Conservation (phyloP, 2,329 filamentous ascomycete species). For the Ophiostoma sp. region DNA sequence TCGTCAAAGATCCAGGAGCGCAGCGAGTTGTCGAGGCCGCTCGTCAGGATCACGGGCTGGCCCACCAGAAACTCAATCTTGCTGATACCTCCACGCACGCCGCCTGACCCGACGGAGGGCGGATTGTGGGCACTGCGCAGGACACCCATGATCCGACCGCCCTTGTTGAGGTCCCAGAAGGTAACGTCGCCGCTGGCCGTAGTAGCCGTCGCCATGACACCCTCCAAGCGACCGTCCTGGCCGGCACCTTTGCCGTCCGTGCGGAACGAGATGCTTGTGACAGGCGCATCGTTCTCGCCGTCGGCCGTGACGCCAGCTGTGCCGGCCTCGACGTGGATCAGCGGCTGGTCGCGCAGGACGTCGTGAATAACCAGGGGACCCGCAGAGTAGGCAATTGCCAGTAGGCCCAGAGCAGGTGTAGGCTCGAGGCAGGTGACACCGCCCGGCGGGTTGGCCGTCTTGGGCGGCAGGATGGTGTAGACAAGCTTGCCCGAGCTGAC, state of each 20-base stretch:
- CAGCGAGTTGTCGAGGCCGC: conserved; percentile 87
- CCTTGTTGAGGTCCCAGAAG: conserved; percentile 92
- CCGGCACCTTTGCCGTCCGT: conserved; percentile 87
- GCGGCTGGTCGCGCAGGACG: conserved; percentile 71
- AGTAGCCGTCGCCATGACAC: conserved; percentile 92
- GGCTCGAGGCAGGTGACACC: conserved; percentile 85
- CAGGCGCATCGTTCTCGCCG: conserved; percentile 49
- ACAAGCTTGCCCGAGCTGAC: conserved; percentile 87
- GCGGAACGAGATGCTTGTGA: conserved; percentile 85
- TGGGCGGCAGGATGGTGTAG: conserved; percentile 79
- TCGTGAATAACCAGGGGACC: conserved; percentile 81
- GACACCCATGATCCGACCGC: conserved; percentile 81
- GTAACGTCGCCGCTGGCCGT: conserved; percentile 80
- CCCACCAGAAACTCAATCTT: conserved; percentile 86
- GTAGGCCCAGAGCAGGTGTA: conserved; percentile 76
- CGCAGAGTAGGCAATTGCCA: conserved; percentile 83
- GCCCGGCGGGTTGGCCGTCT: conserved; percentile 58
- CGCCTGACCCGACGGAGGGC: conserved; percentile 49
- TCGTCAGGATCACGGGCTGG: conserved; percentile 86
- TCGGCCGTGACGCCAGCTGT: conserved; percentile 38
- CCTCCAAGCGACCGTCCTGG: conserved; percentile 78
- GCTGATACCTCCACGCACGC: conserved; percentile 75
- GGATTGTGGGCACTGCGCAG: conserved; percentile 86
- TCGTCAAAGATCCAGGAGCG: conserved; percentile 98
- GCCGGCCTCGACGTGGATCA: conserved; percentile 69